Evolutionary conservation across 352 stramenopile genomes (phyloP).

Genomic region (Pythium dissotocum): DNA sequence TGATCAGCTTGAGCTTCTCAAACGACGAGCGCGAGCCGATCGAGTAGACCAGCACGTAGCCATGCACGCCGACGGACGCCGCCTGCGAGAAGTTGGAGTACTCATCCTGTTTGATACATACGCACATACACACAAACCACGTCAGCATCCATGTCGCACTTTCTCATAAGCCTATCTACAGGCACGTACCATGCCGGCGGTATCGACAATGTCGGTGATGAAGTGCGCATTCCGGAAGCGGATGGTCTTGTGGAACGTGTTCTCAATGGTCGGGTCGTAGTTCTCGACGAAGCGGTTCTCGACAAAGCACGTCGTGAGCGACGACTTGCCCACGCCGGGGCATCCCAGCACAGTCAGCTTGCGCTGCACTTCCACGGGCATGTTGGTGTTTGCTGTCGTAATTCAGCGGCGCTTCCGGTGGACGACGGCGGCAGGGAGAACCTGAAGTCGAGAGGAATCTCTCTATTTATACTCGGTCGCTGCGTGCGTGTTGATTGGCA

Average conservation of each 20-base stretch:
- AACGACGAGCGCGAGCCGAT: constrained; percentile 93
- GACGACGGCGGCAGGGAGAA: not conserved
- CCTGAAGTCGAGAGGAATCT: constrained; percentile 1
- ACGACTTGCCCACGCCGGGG: constrained; percentile 95
- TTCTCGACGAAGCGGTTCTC: constrained; percentile 91
- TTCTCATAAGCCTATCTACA: not conserved
- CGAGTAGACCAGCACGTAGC: constrained; percentile 95
- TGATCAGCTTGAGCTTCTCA: constrained; percentile 94
- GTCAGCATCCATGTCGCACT: constrained; percentile 11
- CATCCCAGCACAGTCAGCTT: constrained; percentile 96
- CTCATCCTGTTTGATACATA: constrained; percentile 74
- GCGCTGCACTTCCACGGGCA: constrained; percentile 93
- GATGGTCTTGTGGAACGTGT: constrained; percentile 96
- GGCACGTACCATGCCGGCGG: constrained; percentile 90
- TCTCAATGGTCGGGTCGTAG: constrained; percentile 97
- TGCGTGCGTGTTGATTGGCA: constrained; percentile 1
- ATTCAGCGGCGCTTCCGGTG: not conserved
- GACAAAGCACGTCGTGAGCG: constrained; percentile 94
- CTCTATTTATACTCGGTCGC: constrained; percentile 2
- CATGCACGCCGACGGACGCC: constrained; percentile 94
- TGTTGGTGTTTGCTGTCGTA: constrained; percentile 30
- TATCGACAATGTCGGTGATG: constrained; percentile 96
- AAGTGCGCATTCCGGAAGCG: constrained; percentile 96
- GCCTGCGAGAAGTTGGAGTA: constrained; percentile 96
- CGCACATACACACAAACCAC: not conserved